These are phyloP conservation scores for Syncephalastrum racemosum DNA, from an alignment of 371 early-diverging fungal genomes.

Conservation along the genomic window DNA sequence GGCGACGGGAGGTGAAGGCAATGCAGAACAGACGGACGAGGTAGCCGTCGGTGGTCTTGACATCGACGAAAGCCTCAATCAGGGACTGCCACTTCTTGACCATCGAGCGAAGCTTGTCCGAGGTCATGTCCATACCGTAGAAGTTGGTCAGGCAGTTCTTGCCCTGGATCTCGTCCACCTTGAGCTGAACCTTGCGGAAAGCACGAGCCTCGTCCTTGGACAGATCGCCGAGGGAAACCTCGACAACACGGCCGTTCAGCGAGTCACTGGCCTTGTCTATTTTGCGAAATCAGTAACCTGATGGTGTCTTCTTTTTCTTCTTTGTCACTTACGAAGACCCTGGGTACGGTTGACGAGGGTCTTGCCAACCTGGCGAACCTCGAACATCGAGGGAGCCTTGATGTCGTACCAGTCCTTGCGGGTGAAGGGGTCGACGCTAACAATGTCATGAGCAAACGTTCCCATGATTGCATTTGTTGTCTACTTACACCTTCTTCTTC, in stretches of 20 bases:
- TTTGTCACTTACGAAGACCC: slow-evolving; percentile 84
- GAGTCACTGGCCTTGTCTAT: slow-evolving; percentile 94
- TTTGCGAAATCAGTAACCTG: neutral
- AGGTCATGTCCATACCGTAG: slow-evolving; percentile 99
- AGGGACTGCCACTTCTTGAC: slow-evolving; percentile 99
- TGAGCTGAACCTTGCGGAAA: slow-evolving; percentile 99
- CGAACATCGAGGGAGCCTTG: slow-evolving; percentile 97
- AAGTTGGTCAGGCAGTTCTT: slow-evolving; percentile 99
- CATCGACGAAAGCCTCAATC: slow-evolving; percentile 98
- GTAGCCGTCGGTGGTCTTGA: slow-evolving; percentile 99
- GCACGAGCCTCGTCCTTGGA: slow-evolving; percentile 93
- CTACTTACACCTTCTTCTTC: slow-evolving; percentile 95
- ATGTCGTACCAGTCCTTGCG: slow-evolving; percentile 99
- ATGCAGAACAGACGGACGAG: slow-evolving; percentile 97
- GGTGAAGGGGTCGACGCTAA: slow-evolving; percentile 92
- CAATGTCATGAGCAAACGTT: slow-evolving; percentile 3
- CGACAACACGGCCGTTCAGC: slow-evolving; percentile 97
- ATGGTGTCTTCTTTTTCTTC: neutral
- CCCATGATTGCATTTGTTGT: neutral
- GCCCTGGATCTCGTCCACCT: slow-evolving; percentile 98
- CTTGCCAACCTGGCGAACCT: slow-evolving; percentile 94
- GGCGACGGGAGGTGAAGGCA: slow-evolving; percentile 97
- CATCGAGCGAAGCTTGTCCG: slow-evolving; percentile 99
- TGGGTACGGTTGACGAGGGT: slow-evolving; percentile 99
- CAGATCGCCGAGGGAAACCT: slow-evolving; percentile 98